phyloP scores from a whole-genome alignment of 2,329 filamentous ascomycete genomes.

The Penicillium glabrum region DNA sequence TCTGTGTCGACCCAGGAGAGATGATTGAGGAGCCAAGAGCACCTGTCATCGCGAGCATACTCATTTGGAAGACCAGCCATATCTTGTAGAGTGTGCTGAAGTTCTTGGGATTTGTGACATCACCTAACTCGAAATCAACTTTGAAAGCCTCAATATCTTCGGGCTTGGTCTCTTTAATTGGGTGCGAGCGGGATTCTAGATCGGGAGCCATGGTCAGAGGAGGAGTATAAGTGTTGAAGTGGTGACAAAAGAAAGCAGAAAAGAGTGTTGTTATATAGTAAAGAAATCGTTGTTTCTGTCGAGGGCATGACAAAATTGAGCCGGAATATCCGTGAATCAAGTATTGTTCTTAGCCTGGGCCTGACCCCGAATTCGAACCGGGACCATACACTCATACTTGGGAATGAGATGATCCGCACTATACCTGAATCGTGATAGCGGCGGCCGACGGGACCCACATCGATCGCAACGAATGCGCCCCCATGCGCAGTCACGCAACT shows the following conservation, averaged over 20 bases:
- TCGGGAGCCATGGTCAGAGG: not conserved
- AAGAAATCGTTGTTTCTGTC: too few relatives aligned
- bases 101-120: conserved; percentile 47
- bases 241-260: too few relatives aligned
- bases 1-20: conserved; percentile 45
- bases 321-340: not conserved
- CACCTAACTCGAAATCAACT: conserved; percentile 13
- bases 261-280: too few relatives aligned
- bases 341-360: not conserved
- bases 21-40: conserved; percentile 54
- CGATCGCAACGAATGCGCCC: not conserved
- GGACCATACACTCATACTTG: not conserved
- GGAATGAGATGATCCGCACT: not conserved
- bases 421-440: not conserved
- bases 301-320: not conserved
- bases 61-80: conserved; percentile 51
- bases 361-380: too few relatives aligned
- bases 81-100: conserved; percentile 46
- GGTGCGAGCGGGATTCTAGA: not conserved
- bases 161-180: not conserved
- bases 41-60: conserved; percentile 52
- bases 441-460: not conserved
- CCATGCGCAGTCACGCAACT: too few relatives aligned
- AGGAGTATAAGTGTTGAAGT: not conserved
- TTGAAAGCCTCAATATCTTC: conserved; percentile 2